A percentile compares a stretch with the other conserved stretches of the same genome.
phyloP scores from a whole-genome alignment of 2,329 filamentous ascomycete species.

The Colletotrichum liriopes region DNA sequence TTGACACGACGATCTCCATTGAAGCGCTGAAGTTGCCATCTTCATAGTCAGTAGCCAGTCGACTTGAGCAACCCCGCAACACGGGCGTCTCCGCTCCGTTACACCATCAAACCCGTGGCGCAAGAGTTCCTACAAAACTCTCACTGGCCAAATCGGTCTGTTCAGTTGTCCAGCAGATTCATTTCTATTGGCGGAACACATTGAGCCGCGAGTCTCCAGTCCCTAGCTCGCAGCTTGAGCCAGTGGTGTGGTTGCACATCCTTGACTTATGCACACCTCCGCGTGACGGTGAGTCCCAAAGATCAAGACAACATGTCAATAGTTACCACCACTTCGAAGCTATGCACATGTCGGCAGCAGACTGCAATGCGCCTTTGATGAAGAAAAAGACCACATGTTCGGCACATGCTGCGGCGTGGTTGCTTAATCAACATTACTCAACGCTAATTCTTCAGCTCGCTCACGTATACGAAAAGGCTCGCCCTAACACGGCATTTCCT shows the following conservation, averaged over 20 bases:
- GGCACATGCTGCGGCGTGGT: not conserved
- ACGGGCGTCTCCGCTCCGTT: conserved; percentile 1
- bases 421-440: conserved; percentile 10
- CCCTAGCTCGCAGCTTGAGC: not conserved
- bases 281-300: not conserved
- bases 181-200: conserved; percentile 15
- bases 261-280: not conserved
- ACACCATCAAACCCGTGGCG: not conserved
- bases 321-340: not conserved
- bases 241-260: not conserved
- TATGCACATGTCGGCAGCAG: conserved; percentile 4
- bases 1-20: not conserved
- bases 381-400: not conserved
- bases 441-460: conserved; percentile 12
- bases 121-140: not conserved
- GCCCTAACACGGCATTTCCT: not conserved
- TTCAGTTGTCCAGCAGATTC: not conserved
- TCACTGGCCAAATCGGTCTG: not conserved
- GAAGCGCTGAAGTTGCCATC: not conserved
- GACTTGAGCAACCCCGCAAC: conserved; percentile 1
- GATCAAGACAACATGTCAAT: not conserved
- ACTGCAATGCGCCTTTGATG: not conserved
- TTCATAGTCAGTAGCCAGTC: not conserved
- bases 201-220: not conserved
- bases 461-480: not conserved